Evolutionary conservation across 495 filamentous ascomycete genomes (phyloP).

Genomic region (Xylaria telfairii): DNA sequence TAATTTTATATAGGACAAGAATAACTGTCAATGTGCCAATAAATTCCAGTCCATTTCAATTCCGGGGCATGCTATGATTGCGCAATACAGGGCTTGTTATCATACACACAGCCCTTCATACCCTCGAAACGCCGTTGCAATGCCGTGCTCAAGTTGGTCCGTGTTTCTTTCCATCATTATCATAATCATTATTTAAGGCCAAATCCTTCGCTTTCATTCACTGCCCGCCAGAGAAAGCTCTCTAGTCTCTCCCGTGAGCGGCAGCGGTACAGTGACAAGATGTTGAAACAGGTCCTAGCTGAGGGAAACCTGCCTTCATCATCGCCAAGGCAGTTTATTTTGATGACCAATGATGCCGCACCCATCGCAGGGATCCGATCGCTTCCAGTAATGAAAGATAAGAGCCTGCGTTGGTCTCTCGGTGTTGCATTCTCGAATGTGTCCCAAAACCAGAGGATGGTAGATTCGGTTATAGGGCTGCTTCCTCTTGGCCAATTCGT

Average conservation of each 20-base stretch:
- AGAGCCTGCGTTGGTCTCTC: constrained; percentile 73
- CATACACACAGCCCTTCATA: not conserved
- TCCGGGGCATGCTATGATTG: not conserved
- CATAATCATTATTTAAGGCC: constrained; percentile 68
- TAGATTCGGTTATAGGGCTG: constrained; percentile 58
- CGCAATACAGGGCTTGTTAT: not conserved
- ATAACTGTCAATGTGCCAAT: constrained; percentile 1
- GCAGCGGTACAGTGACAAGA: constrained; percentile 78
- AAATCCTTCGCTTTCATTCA: constrained; percentile 91
- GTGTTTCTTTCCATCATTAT: constrained; percentile 21
- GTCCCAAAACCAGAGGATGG: constrained; percentile 89
- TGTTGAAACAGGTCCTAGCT: constrained; percentile 92
- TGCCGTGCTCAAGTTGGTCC: constrained; percentile 17
- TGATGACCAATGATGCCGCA: constrained; percentile 78
- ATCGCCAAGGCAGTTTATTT: constrained; percentile 75
- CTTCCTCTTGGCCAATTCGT: constrained; percentile 71
- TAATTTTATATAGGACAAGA: not conserved
- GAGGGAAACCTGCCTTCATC: constrained; percentile 78
- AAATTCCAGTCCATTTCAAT: constrained; percentile 12
- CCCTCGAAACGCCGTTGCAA: constrained; percentile 23
- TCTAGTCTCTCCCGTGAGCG: constrained; percentile 67
- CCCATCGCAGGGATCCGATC: constrained; percentile 94
- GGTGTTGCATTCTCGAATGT: constrained; percentile 71
- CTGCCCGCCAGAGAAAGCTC: constrained; percentile 80
- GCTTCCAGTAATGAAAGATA: constrained; percentile 92